Base-by-base conservation (phyloP, 1,284 basidiomycete species). In the Bjerkandera adusta region DNA sequence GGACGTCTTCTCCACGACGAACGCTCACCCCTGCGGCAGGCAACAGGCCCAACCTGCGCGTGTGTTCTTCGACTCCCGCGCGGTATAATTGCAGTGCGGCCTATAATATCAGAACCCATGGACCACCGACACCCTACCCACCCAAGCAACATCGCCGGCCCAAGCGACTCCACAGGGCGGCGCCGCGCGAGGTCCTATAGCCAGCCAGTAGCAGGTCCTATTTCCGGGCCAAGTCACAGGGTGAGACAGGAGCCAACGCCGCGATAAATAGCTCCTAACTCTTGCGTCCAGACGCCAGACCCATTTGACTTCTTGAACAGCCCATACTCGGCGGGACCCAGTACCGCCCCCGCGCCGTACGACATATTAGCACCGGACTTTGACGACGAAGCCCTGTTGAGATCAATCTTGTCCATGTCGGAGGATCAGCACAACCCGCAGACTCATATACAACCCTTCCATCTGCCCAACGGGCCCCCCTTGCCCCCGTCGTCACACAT, bases 321-420 rank as follows among this genome's bases (percentile, higher is more conserved):
- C n/a, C 45, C 46, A 13, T 58, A 54, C 25, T 48, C 27, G 16
- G 45, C 43, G 3, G 52, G 50, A 18, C 38, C 49, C 20, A 48
- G 46, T 38, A 20, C 55, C 46, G 34, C 33, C 25, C 30, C 45
- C 6, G 35, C 43, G 3, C 30, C 43, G 26, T 41, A 51, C 30
- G 37, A 51, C 22, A 48, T 49, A 13, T 53, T 49, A 21, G 44
- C 18, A 7, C 35, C 50, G n/a, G 53, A 52, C n/a, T 61, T 61
- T 48, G 57, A 60, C 43, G 58, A 63, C 37, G 59, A 58, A 35
- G 52, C 57, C 16, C 50, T 64, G 42, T 52, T 56, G 27, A 49
- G 60, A 25, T 56, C 60, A n/a, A 40, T 62, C 37, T 52, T 56
- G 27, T 47, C 59, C n/a, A 54, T 62, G 55, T 47, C 60, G 54